Percentiles rank a stretch among this genome's conserved stretches.
Conservation (phyloP, 2,329 filamentous ascomycete species). For the Epichloe elymi region DNA sequence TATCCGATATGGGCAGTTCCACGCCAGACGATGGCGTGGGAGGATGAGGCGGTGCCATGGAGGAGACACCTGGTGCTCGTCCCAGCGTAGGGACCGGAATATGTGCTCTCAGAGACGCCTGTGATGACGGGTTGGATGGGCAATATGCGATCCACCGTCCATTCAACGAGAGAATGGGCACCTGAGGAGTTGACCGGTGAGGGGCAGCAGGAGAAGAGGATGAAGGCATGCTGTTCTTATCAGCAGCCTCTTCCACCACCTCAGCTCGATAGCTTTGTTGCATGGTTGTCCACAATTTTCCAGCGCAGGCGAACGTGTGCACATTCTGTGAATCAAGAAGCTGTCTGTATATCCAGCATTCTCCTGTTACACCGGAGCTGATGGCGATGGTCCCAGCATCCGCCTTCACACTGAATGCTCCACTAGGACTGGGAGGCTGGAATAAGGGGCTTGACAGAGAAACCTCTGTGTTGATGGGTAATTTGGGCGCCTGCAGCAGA, state of each 20-base stretch:
- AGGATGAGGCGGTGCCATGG: constrained; percentile 55
- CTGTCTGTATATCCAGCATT: constrained; percentile 66
- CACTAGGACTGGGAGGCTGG: constrained; percentile 54
- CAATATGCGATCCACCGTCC: constrained; percentile 69
- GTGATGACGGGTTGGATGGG: constrained; percentile 57
- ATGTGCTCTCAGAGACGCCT: constrained; percentile 55
- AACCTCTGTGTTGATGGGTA: constrained; percentile 40
- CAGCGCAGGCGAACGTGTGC: constrained; percentile 51
- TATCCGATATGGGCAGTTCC: constrained; percentile 59
- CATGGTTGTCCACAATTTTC: constrained; percentile 84
- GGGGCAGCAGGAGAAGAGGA: constrained; percentile 14
- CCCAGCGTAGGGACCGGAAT: constrained; percentile 42
- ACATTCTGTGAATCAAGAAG: constrained; percentile 28
- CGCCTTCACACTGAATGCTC: constrained; percentile 60
- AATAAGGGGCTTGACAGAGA: constrained; percentile 50
- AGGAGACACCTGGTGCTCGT: constrained; percentile 41
- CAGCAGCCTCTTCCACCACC: constrained; percentile 31
- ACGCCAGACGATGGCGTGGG: constrained; percentile 54
- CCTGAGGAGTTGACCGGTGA: constrained; percentile 32
- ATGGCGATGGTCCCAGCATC: constrained; percentile 60
- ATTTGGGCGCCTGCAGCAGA: constrained; percentile 56
- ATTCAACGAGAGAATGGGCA: constrained; percentile 55
- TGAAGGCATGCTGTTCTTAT: constrained; percentile 23
- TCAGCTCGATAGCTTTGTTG: constrained; percentile 45
- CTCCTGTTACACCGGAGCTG: constrained; percentile 71